Evolutionary conservation across 2,329 filamentous ascomycete genomes (phyloP), one percentile per base, ranked within the genome.

Genomic region (Cladophialophora carrionii): DNA sequence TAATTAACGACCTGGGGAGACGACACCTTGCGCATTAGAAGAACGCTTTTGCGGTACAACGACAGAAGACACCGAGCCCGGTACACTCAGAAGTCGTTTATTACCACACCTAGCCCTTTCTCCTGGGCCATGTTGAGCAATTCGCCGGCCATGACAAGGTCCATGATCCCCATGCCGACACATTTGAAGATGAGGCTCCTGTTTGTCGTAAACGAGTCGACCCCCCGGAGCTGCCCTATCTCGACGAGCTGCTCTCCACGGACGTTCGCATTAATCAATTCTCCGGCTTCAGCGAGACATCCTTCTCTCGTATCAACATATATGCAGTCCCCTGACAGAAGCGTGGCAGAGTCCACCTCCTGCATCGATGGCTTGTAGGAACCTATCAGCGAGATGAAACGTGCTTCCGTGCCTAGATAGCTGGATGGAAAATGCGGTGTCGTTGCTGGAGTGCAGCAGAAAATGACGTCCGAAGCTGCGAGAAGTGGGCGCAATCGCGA

Each of bases 281-380:
- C 81, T 20, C 67, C 67, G 0, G 67, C 61, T 49, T 68, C 67
- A 14, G 34, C 55, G 4, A 68, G 56, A 52, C 2, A 82, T 68
- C 92, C 90, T 4, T 92, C 90, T 4, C 91, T 83, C 29, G 92
- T 82, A 14, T 85, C 67, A 20, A 66, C 64, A 48, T 68, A 68
- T 52, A 68, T 87, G 0, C 86, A 87, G 0, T 87, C 87, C 70
- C 90, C 88, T 2, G 72, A 82, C 12, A 79, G 71, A 8, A 81
- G 64, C 1, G 79, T 80, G 43, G 76, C 74, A 0, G 79, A 76
- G 62, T 83, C 81, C 32, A 84, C 71, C 67, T 84, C 82, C 62
- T 78, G 76, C 82, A 84, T 84, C 58, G 81, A 78, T 1, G 86
- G 82, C 70, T 80, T 82, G 68, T 83, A 85, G 6, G 83, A 84